Conservation (phyloP, 2,329 filamentous ascomycete genomes). For the Thyridium curvatum region DNA sequence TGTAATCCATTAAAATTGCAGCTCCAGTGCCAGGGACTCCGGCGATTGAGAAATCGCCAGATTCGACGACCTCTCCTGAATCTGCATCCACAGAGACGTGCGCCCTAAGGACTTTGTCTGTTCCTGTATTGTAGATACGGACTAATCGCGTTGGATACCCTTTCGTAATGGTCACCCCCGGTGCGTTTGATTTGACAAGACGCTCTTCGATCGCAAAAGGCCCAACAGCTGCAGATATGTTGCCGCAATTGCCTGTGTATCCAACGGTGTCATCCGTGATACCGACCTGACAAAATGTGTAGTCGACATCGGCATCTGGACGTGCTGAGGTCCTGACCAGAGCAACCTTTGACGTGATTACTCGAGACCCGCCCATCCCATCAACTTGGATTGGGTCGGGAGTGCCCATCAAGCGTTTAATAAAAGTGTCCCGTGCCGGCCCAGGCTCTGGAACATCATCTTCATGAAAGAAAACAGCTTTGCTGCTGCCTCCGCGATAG, state of each 20-base stretch:
- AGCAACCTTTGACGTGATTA: slow-evolving; percentile 59
- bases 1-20: too few species aligned
- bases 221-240: slow-evolving; percentile 63
- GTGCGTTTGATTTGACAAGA: slow-evolving; percentile 16
- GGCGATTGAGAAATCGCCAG: too few species aligned
- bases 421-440: slow-evolving; percentile 44
- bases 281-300: slow-evolving; percentile 66
- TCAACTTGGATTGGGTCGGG: slow-evolving; percentile 45
- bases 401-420: slow-evolving; percentile 52
- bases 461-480: slow-evolving; percentile 53
- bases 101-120: too few species aligned
- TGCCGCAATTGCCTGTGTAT: slow-evolving; percentile 66
- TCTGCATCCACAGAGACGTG: too few species aligned
- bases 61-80: too few species aligned
- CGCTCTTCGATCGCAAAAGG: slow-evolving; percentile 56
- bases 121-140: too few species aligned
- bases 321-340: slow-evolving; percentile 49
- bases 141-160: too few species aligned
- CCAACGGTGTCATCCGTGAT: slow-evolving; percentile 56
- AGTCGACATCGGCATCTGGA: slow-evolving; percentile 54
- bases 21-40: too few species aligned
- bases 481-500: slow-evolving; percentile 65
- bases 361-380: not conserved
- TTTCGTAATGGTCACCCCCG: too few species aligned
- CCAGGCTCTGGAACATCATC: slow-evolving; percentile 42